A percentile compares a stretch with the other conserved stretches of the same genome.
Evolutionary conservation across 2,329 filamentous ascomycete species (phyloP).

Genomic region (Lachnellula subtilissima): DNA sequence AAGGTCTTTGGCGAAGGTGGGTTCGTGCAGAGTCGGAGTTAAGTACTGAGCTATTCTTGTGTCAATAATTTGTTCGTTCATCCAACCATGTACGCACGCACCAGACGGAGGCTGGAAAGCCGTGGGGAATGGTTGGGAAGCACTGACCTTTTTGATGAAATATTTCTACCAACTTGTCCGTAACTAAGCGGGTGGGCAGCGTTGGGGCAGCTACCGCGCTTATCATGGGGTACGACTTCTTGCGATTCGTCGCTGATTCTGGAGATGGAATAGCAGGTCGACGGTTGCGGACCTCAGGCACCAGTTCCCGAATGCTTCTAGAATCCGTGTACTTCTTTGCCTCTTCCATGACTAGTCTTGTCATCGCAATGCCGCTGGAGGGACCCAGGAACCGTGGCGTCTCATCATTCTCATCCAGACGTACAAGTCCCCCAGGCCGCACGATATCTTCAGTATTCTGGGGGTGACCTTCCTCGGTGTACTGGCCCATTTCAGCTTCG

Average conservation of each 20-base stretch:
- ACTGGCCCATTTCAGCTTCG: conserved; percentile 73
- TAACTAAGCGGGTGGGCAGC: conserved; percentile 68
- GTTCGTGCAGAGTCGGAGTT: conserved; percentile 82
- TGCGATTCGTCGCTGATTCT: conserved; percentile 51
- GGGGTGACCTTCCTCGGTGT: conserved; percentile 67
- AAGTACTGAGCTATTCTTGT: conserved; percentile 69
- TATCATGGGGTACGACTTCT: conserved; percentile 86
- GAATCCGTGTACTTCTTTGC: conserved; percentile 90
- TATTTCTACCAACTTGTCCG: conserved; percentile 74
- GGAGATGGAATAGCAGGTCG: conserved; percentile 63
- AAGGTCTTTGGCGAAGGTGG: conserved; percentile 68
- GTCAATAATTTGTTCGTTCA: conserved; percentile 7
- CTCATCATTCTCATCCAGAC: conserved; percentile 79
- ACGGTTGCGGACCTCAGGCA: conserved; percentile 66
- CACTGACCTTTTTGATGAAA: conserved; percentile 76
- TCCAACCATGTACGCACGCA: too few species aligned
- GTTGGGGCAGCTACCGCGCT: conserved; percentile 75
- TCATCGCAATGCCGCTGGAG: conserved; percentile 93
- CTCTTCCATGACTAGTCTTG: conserved; percentile 89
- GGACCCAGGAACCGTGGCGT: conserved; percentile 83
- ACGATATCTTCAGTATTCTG: conserved; percentile 80
- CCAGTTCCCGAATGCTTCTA: conserved; percentile 85
- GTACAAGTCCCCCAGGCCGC: conserved; percentile 78
- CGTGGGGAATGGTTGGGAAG: neutral
- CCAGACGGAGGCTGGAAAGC: neutral